A percentile compares a stretch with the other conserved stretches of the same genome.
phyloP scores from a whole-genome alignment of 768 basidiomycete species.

The Leccinum rimulosum region DNA sequence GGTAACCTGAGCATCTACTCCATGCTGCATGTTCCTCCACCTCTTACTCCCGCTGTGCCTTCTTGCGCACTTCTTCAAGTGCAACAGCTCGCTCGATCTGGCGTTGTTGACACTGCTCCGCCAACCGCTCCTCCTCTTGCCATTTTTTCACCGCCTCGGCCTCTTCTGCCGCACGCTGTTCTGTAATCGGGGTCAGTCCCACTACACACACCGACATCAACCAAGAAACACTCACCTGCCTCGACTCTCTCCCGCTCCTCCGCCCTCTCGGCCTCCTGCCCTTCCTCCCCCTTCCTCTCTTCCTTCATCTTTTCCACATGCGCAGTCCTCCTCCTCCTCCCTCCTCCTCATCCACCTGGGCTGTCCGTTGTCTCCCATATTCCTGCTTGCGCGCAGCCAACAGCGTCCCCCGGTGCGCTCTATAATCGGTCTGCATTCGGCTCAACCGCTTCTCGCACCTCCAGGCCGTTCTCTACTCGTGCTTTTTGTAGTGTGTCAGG shows the following conservation, averaged over 20 bases:
- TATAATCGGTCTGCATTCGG: too few relatives aligned
- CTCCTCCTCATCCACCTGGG: too few relatives aligned
- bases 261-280: too few relatives aligned
- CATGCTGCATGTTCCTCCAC: slow-evolving; percentile 41
- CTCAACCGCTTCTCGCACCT: too few relatives aligned
- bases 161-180: slow-evolving; percentile 50
- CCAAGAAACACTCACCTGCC: background rate
- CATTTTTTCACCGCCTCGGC: slow-evolving; percentile 49
- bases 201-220: too few relatives aligned
- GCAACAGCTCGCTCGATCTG: slow-evolving; percentile 46
- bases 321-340: slow-evolving; percentile 23
- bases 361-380: too few relatives aligned
- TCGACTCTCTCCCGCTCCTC: too few relatives aligned
- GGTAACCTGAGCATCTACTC: too few relatives aligned
- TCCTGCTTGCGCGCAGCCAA: too few relatives aligned
- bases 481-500: slow-evolving; percentile 56
- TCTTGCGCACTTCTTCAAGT: slow-evolving; percentile 52
- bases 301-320: slow-evolving; percentile 5
- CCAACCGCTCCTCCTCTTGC: slow-evolving; percentile 55
- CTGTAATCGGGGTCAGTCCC: too few relatives aligned
- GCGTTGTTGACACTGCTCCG: slow-evolving; percentile 22
- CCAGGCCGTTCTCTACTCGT: slow-evolving; percentile 51
- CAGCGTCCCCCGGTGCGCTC: too few relatives aligned
- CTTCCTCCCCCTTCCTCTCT: too few relatives aligned
- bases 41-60: slow-evolving; percentile 62